Evolutionary conservation across 371 early-diverging fungal genomes (phyloP).

Genomic region (Nosema muscidifuracis): DNA sequence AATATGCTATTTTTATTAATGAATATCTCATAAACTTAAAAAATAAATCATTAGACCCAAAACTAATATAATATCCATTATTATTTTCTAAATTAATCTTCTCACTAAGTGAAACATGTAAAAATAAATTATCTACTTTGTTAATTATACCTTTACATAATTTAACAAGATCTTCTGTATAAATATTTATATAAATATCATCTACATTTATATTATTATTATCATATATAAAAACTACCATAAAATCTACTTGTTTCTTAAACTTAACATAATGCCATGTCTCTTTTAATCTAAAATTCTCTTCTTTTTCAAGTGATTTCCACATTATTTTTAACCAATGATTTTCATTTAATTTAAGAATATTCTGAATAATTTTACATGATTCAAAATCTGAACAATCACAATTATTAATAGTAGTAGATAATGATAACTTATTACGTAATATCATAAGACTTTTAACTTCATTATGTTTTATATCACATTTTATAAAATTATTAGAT

Average conservation of each 20-base stretch:
- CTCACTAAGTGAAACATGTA: slow-evolving; percentile 32
- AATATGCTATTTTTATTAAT: slow-evolving; percentile 46
- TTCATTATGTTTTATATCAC: slow-evolving; percentile 43
- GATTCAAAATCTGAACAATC: not conserved
- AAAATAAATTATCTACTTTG: not conserved
- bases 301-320: slow-evolving; percentile 41
- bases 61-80: slow-evolving; percentile 17
- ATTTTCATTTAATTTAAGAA: not conserved
- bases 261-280: slow-evolving; percentile 18
- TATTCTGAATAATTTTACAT: slow-evolving; percentile 28
- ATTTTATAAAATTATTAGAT: slow-evolving; percentile 13
- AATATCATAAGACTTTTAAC: slow-evolving; percentile 31
- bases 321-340: slow-evolving; percentile 46
- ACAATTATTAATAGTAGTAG: slow-evolving; percentile 2
- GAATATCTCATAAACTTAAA: slow-evolving; percentile 45
- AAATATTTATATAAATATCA: slow-evolving; percentile 23
- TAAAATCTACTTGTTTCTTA: not conserved
- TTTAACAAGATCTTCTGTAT: slow-evolving; percentile 30
- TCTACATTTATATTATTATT: not conserved
- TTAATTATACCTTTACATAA: slow-evolving; percentile 21
- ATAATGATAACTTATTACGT: slow-evolving; percentile 39
- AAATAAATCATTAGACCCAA: slow-evolving; percentile 28
- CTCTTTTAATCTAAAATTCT: slow-evolving; percentile 7
- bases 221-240: slow-evolving; percentile 3
- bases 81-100: slow-evolving; percentile 33